Evolutionary conservation across 1,284 basidiomycete species (phyloP).

Genomic region (Melampsora larici-populina): DNA sequence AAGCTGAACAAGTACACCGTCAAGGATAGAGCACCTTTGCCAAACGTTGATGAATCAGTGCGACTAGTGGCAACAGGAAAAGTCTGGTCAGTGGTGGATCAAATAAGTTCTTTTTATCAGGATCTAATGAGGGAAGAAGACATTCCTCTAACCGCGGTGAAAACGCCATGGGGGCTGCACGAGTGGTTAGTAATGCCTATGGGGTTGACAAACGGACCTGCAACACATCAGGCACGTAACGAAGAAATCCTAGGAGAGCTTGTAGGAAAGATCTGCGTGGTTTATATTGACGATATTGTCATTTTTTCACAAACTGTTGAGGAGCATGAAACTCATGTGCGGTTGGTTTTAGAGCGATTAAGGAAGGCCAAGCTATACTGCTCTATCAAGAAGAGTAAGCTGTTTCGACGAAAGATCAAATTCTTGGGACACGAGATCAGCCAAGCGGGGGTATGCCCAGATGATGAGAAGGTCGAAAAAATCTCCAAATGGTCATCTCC

Average conservation of each 20-base stretch:
- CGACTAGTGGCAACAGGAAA: constrained; percentile 39
- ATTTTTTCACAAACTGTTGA: constrained; percentile 25
- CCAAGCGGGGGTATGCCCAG: not conserved
- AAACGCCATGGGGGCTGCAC: constrained; percentile 55
- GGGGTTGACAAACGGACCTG: too few species aligned
- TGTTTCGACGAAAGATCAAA: not conserved
- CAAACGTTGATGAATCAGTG: constrained; percentile 16
- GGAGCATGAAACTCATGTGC: too few species aligned
- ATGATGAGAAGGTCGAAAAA: too few species aligned
- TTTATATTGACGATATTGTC: too few species aligned
- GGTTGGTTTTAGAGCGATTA: constrained; percentile 51
- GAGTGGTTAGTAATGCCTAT: constrained; percentile 58
- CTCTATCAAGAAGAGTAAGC: not conserved
- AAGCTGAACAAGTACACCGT: constrained; percentile 5
- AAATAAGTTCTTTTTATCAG: constrained; percentile 58
- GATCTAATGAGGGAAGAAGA: constrained; percentile 55
- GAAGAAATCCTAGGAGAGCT: too few species aligned
- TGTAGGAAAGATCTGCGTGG: too few species aligned
- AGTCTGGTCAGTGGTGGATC: constrained; percentile 55
- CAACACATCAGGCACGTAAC: too few species aligned
- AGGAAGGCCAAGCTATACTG: constrained; percentile 46
- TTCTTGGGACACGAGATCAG: constrained; percentile 13
- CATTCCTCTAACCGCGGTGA: constrained; percentile 55
- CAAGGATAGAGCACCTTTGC: constrained; percentile 28
- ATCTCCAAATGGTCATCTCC: too few species aligned